These are phyloP conservation scores for Epichloe sylvatica DNA, from an alignment of 2,329 filamentous ascomycete species.

Conservation along the genomic window DNA sequence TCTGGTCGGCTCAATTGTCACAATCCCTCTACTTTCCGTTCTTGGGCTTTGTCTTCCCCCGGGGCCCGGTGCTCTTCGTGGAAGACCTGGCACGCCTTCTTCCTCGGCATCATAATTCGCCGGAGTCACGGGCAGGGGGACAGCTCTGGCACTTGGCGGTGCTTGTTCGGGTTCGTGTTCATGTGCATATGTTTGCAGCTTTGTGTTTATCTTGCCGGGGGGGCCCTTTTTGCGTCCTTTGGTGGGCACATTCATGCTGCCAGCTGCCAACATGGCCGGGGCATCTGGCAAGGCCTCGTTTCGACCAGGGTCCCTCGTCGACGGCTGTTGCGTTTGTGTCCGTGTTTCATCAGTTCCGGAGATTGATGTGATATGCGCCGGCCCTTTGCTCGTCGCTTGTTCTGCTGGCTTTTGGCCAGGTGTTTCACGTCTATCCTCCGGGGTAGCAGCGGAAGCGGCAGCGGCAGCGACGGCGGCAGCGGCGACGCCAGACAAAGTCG, in stretches of 20 bases:
- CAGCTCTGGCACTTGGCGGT: background rate
- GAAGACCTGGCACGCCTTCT: slow-evolving; percentile 16
- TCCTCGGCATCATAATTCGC: slow-evolving; percentile 21
- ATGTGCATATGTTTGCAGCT: background rate
- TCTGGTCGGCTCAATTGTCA: slow-evolving; percentile 25
- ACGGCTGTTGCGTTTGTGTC: background rate
- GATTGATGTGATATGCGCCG: background rate
- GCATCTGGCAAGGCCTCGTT: background rate
- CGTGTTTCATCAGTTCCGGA: background rate
- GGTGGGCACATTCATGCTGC: background rate
- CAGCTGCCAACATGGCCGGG: background rate
- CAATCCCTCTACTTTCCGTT: slow-evolving; percentile 22
- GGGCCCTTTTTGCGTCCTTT: background rate
- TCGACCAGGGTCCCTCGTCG: background rate
- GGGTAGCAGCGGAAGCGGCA: slow-evolving; percentile 19
- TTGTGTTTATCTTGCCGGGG: background rate
- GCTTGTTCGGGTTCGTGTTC: background rate
- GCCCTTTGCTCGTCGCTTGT: background rate
- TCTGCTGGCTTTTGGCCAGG: background rate
- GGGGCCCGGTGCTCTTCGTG: slow-evolving; percentile 17
- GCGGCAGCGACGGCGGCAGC: slow-evolving; percentile 16
- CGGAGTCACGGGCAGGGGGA: background rate
- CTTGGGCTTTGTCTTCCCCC: slow-evolving; percentile 13
- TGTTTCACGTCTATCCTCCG: slow-evolving; percentile 14
- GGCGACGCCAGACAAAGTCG: slow-evolving; percentile 26